Conservation (phyloP, 179 eudicot species). For the Silene vulgaris region DNA sequence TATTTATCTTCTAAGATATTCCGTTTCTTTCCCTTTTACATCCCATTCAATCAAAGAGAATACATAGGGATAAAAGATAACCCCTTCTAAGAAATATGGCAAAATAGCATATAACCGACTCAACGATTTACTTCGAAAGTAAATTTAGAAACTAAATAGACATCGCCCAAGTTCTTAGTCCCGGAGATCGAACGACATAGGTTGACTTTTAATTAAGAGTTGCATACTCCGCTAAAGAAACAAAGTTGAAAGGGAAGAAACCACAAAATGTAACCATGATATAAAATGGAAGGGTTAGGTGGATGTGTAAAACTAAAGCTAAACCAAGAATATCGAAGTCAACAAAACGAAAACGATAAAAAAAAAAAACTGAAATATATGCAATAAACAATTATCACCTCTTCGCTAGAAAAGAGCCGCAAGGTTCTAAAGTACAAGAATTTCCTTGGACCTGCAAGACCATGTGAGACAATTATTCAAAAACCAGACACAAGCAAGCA, state of each 20-base stretch:
- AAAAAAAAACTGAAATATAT: too few species aligned
- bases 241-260: background rate
- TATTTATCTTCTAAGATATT: too few species aligned
- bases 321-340: background rate
- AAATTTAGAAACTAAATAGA: too few species aligned
- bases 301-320: background rate
- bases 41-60: too few species aligned
- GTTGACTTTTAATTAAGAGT: too few species aligned
- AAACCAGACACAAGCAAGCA: background rate
- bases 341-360: background rate
- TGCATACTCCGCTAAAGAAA: background rate
- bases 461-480: background rate
- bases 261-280: background rate
- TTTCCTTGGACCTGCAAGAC: slow-evolving; percentile 64
- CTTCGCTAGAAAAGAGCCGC: slow-evolving; percentile 65
- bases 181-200: too few species aligned
- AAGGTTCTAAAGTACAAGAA: slow-evolving; percentile 55
- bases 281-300: background rate
- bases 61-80: too few species aligned
- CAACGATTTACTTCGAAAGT: too few species aligned
- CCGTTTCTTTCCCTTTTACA: too few species aligned
- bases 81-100: too few species aligned
- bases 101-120: too few species aligned
- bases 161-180: too few species aligned
- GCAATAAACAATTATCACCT: slow-evolving; percentile 41